These are phyloP conservation scores for Camellia granthamiana DNA, from an alignment of 148 eudicot genomes.

Conservation along the genomic window DNA sequence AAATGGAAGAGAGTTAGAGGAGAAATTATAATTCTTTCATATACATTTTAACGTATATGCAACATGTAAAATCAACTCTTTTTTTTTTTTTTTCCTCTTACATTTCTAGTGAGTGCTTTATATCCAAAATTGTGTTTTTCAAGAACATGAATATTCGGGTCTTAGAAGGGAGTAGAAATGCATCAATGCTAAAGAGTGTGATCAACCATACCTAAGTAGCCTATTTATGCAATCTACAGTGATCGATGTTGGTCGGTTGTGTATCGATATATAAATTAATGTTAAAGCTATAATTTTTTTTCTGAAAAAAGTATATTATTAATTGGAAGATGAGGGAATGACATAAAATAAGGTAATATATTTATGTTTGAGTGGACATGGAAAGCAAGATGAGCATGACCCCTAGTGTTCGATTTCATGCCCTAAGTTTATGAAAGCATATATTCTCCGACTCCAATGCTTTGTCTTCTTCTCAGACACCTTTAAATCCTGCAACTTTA, in stretches of 20 bases:
- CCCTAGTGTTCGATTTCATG: conserved; percentile 36
- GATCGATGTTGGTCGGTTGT: background rate
- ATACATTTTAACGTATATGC: background rate
- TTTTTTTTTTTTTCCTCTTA: background rate
- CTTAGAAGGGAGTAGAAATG: conserved; percentile 15
- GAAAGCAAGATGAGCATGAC: conserved; percentile 27
- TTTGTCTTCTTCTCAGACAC: conserved; percentile 42
- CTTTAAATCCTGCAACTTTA: conserved; percentile 42
- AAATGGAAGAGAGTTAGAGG: no score
- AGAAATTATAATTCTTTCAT: no score
- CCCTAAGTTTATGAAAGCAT: conserved; percentile 40
- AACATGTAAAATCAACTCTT: background rate
- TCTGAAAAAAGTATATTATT: background rate
- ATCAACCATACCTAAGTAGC: background rate
- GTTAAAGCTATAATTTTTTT: no score
- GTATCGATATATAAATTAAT: background rate
- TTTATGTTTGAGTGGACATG: conserved; percentile 17
- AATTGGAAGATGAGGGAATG: background rate
- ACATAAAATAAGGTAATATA: conserved; percentile 5
- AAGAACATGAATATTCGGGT: conserved; percentile 9
- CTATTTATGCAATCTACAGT: no score
- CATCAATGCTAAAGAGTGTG: conserved; percentile 5
- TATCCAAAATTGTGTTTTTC: conserved; percentile 4
- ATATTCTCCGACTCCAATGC: conserved; percentile 42
- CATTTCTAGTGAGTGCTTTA: background rate